Base-by-base conservation (phyloP, 2,329 filamentous ascomycete genomes). In the Aspergillus sp. region DNA sequence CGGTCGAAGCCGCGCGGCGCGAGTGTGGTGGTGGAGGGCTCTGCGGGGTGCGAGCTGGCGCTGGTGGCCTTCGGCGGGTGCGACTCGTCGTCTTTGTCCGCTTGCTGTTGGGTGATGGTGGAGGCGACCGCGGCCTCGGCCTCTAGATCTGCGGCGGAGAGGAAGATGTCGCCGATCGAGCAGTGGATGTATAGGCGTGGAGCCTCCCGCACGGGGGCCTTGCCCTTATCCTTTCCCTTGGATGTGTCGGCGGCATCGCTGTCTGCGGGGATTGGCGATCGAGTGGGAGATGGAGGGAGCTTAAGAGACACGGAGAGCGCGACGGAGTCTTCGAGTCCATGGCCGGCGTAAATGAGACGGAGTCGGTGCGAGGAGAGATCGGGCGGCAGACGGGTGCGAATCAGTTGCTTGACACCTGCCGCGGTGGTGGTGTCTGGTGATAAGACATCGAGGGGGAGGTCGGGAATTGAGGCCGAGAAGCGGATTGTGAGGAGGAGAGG, bases 291-390 rank as follows among this genome's bases (percentile, higher is more conserved):
- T 0, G 82, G 76, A 0, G 84, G 80, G 1, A 87, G 74, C 54
- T 83, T 84, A 44, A 97, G 78, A 1, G 87, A 87, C 33, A 80
- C 74, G 53, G 82, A 79, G 22, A 99, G 79, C 5, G 88, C 81
- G 9, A 83, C 80, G 33, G 78, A 74, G 69, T 96, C 92, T 59
- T 86, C 81, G 46, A 97, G 85, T 53, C 95, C 87, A 66, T 89
- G 91, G 56, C 94, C 94, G 47, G 89, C 84, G 70, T 96, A 86
- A 69, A 97, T 96, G 58, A 99, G 84, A 54, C 93, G 90, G 30
- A 97, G 82, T 33, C 90, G 87, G 56, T 84, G 85, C 40, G 82
- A 78, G 13, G 85, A 82, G 57, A 85, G 79, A 32, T 82, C 74
- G 32, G 76, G 65, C 5, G 86, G 79, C 19, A 96, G 82, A 43